These are phyloP conservation scores for Diaporthe ilicicola DNA, from an alignment of 2,329 filamentous ascomycete species.

Conservation along the genomic window DNA sequence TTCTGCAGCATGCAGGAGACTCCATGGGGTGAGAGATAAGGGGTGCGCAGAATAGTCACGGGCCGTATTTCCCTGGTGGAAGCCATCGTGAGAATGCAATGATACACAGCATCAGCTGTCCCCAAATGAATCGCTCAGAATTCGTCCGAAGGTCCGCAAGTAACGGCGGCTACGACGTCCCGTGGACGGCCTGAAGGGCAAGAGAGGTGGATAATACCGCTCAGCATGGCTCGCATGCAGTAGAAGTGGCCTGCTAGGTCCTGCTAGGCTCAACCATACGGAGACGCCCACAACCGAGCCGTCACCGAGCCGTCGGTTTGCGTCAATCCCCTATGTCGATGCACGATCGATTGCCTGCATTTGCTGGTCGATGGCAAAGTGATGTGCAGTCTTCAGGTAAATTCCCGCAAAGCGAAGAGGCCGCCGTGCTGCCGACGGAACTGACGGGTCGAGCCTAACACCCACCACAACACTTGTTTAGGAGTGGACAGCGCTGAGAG, in stretches of 20 bases:
- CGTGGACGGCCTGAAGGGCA: not conserved
- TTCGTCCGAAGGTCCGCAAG: not conserved
- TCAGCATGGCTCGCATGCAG: not conserved
- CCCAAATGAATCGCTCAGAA: constrained; percentile 4
- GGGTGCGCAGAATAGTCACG: constrained; percentile 9
- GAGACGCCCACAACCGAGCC: not conserved
- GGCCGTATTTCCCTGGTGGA: constrained; percentile 25
- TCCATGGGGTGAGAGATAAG: constrained; percentile 21
- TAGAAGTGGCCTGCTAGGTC: not conserved
- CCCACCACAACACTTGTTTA: not conserved
- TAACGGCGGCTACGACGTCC: not conserved
- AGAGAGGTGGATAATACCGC: not conserved
- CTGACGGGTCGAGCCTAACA: not conserved
- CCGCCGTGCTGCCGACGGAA: not conserved
- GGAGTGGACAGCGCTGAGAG: not conserved
- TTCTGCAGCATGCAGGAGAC: constrained; percentile 29
- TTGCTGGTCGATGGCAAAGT: not conserved
- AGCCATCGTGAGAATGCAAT: constrained; percentile 5
- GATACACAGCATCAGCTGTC: not conserved
- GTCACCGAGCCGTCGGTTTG: not conserved
- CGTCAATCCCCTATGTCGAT: not conserved
- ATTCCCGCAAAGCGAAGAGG: not conserved
- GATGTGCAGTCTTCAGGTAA: not conserved
- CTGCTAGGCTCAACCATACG: not conserved
- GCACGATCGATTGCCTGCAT: constrained; percentile 1